Evolutionary conservation across 345 rosid species (phyloP).

Genomic region (Eucalyptus curtisii): DNA sequence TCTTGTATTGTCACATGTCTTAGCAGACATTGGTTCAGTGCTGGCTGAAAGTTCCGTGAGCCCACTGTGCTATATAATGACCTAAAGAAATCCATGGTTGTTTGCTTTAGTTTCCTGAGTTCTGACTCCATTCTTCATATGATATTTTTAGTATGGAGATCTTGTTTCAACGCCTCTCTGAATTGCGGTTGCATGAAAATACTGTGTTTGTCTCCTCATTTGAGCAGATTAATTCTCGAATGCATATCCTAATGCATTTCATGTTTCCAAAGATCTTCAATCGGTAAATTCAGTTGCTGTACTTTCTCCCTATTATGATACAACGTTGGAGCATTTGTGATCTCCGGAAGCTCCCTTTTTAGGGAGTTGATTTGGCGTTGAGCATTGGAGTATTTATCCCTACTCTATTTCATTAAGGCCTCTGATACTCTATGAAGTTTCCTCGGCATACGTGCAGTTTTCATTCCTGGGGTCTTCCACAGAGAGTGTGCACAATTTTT

Average conservation of each 20-base stretch:
- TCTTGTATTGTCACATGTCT: background rate
- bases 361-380: background rate
- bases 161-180: accelerated
- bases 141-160: accelerated
- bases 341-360: background rate
- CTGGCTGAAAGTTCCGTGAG: no score
- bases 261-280: background rate
- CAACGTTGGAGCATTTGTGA: background rate
- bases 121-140: background rate
- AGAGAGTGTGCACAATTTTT: background rate
- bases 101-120: background rate
- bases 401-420: background rate
- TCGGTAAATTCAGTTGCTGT: background rate
- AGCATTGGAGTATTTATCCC: background rate
- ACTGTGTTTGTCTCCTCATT: background rate
- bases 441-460: background rate
- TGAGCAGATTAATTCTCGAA: background rate
- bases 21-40: background rate
- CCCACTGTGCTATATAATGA: background rate
- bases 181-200: background rate
- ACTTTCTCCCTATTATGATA: background rate
- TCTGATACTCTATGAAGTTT: background rate
- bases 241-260: background rate
- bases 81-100: background rate
- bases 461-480: background rate